Percentiles rank a stretch among this genome's conserved stretches.
phyloP scores from a whole-genome alignment of 345 rosid species.

The Adansonia digitata region DNA sequence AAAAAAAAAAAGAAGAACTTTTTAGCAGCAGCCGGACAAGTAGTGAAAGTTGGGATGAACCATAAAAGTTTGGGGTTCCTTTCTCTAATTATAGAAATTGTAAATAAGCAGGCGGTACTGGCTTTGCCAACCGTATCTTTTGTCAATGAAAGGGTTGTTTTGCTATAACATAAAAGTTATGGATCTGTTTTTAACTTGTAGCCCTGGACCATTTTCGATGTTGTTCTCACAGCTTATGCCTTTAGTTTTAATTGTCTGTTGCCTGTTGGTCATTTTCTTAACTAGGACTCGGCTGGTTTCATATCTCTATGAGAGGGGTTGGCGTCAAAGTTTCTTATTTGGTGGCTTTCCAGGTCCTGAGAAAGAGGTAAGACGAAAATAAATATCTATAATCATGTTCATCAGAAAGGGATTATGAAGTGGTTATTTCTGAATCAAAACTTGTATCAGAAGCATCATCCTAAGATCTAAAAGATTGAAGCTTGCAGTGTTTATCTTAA shows the following conservation, averaged over 20 bases:
- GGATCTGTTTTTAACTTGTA: not conserved
- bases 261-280: slow-evolving; percentile 14
- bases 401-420: not conserved
- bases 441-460: not conserved
- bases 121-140: slow-evolving; percentile 29
- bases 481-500: not conserved
- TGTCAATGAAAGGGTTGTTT: not conserved
- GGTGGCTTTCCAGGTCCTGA: slow-evolving; percentile 88
- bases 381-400: slow-evolving; percentile 5
- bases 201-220: not conserved
- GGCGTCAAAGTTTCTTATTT: slow-evolving; percentile 78
- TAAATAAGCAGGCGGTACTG: slow-evolving; percentile 52
- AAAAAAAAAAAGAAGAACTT: too few relatives aligned
- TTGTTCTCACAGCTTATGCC: not conserved
- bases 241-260: not conserved
- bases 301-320: slow-evolving; percentile 85
- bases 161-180: not conserved
- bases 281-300: slow-evolving; percentile 61
- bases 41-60: too few relatives aligned
- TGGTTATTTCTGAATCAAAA: not conserved
- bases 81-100: not conserved
- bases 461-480: not conserved
- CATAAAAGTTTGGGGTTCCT: too few relatives aligned
- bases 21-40: too few relatives aligned
- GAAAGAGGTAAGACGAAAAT: slow-evolving; percentile 55